These are phyloP conservation scores for Russula brevipes DNA, from an alignment of 768 basidiomycete genomes.

Conservation along the genomic window DNA sequence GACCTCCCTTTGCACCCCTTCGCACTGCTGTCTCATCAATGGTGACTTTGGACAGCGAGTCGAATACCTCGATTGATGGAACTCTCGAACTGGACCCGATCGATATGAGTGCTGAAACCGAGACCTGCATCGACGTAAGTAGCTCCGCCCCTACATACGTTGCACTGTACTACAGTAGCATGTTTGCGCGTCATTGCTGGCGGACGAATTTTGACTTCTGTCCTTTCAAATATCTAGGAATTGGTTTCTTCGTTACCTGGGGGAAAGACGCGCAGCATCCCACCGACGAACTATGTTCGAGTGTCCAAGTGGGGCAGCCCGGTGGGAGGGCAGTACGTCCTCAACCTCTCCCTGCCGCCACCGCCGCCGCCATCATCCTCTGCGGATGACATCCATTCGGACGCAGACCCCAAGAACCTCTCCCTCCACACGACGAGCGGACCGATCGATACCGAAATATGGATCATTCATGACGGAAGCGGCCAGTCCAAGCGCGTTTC, in stretches of 20 bases:
- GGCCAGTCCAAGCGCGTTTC: neutral
- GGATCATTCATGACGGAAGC: neutral
- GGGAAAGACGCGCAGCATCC: neutral
- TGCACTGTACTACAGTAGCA: neutral
- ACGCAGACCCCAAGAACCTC: neutral
- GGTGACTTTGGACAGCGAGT: neutral
- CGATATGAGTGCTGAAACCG: neutral
- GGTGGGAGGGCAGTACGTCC: slow-evolving; percentile 3
- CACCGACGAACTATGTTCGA: neutral
- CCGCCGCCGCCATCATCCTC: neutral
- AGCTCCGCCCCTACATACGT: neutral
- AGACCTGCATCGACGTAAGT: neutral
- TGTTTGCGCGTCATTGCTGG: neutral
- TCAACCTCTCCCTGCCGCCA: slow-evolving; percentile 5
- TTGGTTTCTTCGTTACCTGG: too few species aligned
- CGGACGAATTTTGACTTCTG: too few species aligned
- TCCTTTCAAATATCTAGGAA: too few species aligned
- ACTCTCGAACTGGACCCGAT: neutral
- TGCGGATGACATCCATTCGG: neutral
- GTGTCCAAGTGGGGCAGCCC: neutral
- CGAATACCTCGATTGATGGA: too few species aligned
- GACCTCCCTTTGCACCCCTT: neutral
- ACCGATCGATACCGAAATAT: neutral
- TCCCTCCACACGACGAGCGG: slow-evolving; percentile 7
- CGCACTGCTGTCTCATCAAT: neutral